Base-by-base conservation (phyloP, 2,329 filamentous ascomycete genomes). In the Colletotrichum endophyticum region DNA sequence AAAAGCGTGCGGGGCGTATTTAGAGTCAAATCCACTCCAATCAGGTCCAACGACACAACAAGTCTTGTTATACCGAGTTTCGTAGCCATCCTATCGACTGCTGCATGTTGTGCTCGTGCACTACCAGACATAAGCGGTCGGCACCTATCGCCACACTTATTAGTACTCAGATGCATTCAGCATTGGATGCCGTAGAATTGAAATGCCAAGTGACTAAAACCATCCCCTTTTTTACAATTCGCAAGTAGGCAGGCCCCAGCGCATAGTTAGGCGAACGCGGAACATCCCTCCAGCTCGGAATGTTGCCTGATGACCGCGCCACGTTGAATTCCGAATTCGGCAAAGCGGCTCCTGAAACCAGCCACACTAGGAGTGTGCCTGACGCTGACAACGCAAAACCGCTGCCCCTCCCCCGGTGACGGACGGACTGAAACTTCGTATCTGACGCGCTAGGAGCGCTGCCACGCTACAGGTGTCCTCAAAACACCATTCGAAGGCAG, bases 301-400 rank as follows among this genome's bases (percentile, higher is more conserved):
- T 68, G 73, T 34, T 73, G 64, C 70, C 70, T 64, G 44, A 28
- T 49, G 30, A 22, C 22, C 34, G 34, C 27, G 70, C 73, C 64
- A 69, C 59, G 44, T 49, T 36, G 8, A 64, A 32, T 28, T 49
- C 39, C 49, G 70, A 28, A 69, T 36, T 13, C 57, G 73, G 73
- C 44, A 69, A 64, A 69, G 73, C 70, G 70, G 73, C 69, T 73
- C 59, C 70, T 73, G 73, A 76, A 76, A 76, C 73, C 70, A 76
- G 73, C 73, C 73, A 76, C 73, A 39, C 44, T 25, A 13, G 32
- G 59, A 11, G 49, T 69, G 70, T 69, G 72, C 69, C 73, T 66
- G 25, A 39, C 28, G 32, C 36, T 30, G 61, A 27, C 56, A 56
- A 44, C 22, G 28, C 25, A 25, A 22, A 57, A 22, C 44, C 44